These are phyloP conservation scores for Anthracocystis panici-leucophaei DNA, from an alignment of 1,284 basidiomycete genomes.

Conservation along the genomic window DNA sequence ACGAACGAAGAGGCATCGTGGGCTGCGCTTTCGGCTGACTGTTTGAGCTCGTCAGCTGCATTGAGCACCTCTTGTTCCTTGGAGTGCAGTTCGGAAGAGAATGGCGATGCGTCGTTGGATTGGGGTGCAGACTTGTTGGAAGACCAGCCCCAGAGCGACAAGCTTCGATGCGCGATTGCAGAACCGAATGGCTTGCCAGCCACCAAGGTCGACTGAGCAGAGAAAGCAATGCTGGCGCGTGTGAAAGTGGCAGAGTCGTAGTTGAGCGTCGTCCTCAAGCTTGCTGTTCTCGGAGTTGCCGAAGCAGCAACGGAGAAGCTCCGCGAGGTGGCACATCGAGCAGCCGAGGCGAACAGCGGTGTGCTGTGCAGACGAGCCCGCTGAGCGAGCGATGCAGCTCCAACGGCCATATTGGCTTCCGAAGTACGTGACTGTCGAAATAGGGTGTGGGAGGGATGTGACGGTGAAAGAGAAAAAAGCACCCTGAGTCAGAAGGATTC, in stretches of 20 bases:
- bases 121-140: slow-evolving; percentile 9
- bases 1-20: slow-evolving; percentile 18
- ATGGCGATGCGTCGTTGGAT: slow-evolving; percentile 2
- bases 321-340: slow-evolving; percentile 13
- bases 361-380: slow-evolving; percentile 25
- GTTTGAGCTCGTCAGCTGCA: slow-evolving; percentile 16
- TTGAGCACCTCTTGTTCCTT: slow-evolving; percentile 17
- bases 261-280: slow-evolving; percentile 21
- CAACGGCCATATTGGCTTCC: slow-evolving; percentile 20
- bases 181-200: slow-evolving; percentile 32
- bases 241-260: slow-evolving; percentile 26
- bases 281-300: slow-evolving; percentile 14
- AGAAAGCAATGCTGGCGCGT: slow-evolving; percentile 17
- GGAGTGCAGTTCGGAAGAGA: slow-evolving; percentile 15
- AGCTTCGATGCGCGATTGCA: slow-evolving; percentile 17
- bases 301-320: slow-evolving; percentile 18
- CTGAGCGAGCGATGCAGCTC: slow-evolving; percentile 32
- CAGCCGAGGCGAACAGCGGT: slow-evolving; percentile 21
- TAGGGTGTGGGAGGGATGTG: not conserved
- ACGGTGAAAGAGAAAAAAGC: not conserved
- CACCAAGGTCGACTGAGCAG: slow-evolving; percentile 23
- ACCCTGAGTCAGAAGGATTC: not conserved
- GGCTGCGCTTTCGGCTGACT: slow-evolving; percentile 5
- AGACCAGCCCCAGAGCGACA: slow-evolving; percentile 23
- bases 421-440: not conserved